Evolutionary conservation across 306 rosid species (phyloP), one percentile per base, ranked within the genome.

Genomic region (Corylus heterophylla): DNA sequence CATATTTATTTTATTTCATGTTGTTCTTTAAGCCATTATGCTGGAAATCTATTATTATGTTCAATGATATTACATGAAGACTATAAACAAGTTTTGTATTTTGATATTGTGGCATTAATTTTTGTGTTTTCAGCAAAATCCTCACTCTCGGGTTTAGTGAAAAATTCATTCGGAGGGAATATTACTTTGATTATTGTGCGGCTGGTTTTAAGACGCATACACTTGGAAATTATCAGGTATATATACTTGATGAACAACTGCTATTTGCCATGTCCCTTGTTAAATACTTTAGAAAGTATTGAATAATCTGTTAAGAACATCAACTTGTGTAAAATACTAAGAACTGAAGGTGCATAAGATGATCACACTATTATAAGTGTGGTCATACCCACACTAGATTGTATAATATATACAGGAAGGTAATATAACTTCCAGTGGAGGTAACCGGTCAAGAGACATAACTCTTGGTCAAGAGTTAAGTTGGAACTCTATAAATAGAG

Each of bases 101-200:
- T 50, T 20, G 75, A 20, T 45, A 27, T 7, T 12, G n/a, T 3
- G 22, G 58, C 75, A 22, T n/a, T 47, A 71, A 20, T 17, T 35
- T 25, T 6, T 71, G 39, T 71, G 35, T 35, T 70, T 62, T n/a
- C 55, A 86, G 92, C 69, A 69, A 88, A 49, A 88, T 86, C 4
- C 83, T 86, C 0, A 76, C 64, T 50, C 85, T 82, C 1, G 90
- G 92, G 17, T 88, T 86, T 49, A 22, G 84, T 37, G 86, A 86
- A 42, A 80, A 83, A 14, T 80, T 89, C 85, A 84, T 89, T 7
- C 75, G 88, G 52, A 88, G 89, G 89, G 92, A 88, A 73, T 88
- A 88, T 20, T 88, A 86, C 78, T 86, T 88, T 71, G 88, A 88
- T 75, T 83, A 88, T 10, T 71, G 79, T 22, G 86, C 82, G 14